Evolutionary conservation across 108 stramenopile genomes (phyloP), one percentile per base, ranked within the genome.

Genomic region (Aurantiochytrium sp.): DNA sequence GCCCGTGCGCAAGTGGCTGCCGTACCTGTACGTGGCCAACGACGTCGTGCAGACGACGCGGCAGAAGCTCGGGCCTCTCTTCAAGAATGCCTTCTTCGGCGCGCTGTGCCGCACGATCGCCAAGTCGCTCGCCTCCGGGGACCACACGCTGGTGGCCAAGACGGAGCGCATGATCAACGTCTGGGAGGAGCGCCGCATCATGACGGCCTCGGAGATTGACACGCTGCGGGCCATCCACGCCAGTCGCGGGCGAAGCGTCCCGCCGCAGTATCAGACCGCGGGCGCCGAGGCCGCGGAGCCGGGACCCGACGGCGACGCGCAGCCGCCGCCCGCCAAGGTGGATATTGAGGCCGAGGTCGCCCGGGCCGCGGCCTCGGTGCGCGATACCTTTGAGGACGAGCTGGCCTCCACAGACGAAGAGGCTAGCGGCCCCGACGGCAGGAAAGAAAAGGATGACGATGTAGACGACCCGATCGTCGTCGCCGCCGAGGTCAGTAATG

Each of bases 1-100:
- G 45, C 45, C 42, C 6, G 39, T 48, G 3, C 6, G 45, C n/a
- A 22, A 27, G 45, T 81, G 73, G 73, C 73, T 81, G 21, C 30
- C 32, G 73, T 48, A 48, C 73, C 24, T 81, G 42, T 81, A 81
- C 45, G 73, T 81, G 4, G 73, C 73, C n/a, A 81, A 81, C 45
- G 73, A 81, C 45, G 73, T 81, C 19, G 45, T 81, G 36, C 73
- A 81, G 39, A 81, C 73, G 27, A 81, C 73, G 0, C 10, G 12
- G 39, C 59, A 34, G 34, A 81, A 81, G 39, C 17, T 24, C 27
- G 73, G 73, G 24, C 21, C 39, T 15, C 27, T 27, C 45, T 81
- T 81, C 45, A 48, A 27, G 39, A 12, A 41, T 48, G 42, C 45
- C 3, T 81, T 81, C 39, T 24, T 81, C 39, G 42, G 42, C 21